These are phyloP conservation scores for Hortiboletus flavorubellus DNA, from an alignment of 768 basidiomycete species.

Conservation along the genomic window DNA sequence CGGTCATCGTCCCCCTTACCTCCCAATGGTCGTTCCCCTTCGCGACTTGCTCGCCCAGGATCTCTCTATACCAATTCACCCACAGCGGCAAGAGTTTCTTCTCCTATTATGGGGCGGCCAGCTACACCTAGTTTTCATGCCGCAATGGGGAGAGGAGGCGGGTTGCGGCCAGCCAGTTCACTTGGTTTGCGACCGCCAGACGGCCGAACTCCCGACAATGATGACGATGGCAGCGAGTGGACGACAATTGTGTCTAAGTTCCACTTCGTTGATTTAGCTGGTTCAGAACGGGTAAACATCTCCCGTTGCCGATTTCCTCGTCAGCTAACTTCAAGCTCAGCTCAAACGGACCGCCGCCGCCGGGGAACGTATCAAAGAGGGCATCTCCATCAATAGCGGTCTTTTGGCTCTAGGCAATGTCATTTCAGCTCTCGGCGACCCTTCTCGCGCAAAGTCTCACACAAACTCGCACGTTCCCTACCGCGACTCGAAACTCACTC, in stretches of 20 bases:
- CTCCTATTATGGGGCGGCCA: conserved; percentile 76
- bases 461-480: conserved; percentile 92
- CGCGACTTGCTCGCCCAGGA: conserved; percentile 79
- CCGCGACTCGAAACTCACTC: conserved; percentile 97
- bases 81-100: conserved; percentile 49
- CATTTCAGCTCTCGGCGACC: conserved; percentile 96
- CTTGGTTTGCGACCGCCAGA: conserved; percentile 67
- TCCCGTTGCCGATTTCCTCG: conserved; percentile 2
- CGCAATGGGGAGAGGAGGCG: conserved; percentile 67
- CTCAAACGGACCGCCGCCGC: conserved; percentile 95
- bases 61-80: conserved; percentile 57
- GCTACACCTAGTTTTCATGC: conserved; percentile 74
- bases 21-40: conserved; percentile 68
- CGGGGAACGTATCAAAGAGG: conserved; percentile 96
- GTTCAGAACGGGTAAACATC: conserved; percentile 78
- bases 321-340: conserved; percentile 38
- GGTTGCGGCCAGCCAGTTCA: conserved; percentile 73
- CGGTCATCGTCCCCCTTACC: conserved; percentile 78
- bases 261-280: conserved; percentile 97
- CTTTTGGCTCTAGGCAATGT: conserved; percentile 96
- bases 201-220: conserved; percentile 33
- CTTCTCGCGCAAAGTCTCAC: conserved; percentile 77
- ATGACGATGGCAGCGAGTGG: conserved; percentile 79
- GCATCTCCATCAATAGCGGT: conserved; percentile 98
- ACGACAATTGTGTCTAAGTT: conserved; percentile 91